A percentile compares a stretch with the other conserved stretches of the same genome.
Conservation (phyloP, 441 rosid species). For the Adansonia gregorii region DNA sequence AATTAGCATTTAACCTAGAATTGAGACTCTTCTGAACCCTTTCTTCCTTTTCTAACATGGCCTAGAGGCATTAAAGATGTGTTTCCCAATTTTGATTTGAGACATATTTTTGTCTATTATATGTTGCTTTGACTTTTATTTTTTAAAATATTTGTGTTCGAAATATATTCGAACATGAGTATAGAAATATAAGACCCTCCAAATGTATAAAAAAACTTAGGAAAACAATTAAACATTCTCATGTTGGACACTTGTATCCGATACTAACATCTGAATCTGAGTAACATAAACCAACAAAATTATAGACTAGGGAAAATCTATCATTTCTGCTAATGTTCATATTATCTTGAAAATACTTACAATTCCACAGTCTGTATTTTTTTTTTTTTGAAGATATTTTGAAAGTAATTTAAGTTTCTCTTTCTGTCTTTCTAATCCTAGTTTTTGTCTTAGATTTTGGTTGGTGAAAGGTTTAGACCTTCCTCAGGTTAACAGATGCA, state of each 20-base stretch:
- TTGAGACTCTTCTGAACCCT: background rate
- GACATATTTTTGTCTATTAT: too few species aligned
- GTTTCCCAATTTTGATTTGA: background rate
- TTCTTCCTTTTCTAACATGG: background rate
- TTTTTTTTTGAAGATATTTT: background rate
- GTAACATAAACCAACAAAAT: too few species aligned
- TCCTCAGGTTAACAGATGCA: background rate
- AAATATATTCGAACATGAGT: too few species aligned
- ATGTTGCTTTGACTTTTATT: too few species aligned
- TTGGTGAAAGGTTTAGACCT: slow-evolving; percentile 12
- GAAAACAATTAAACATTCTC: too few species aligned
- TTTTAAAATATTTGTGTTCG: too few species aligned
- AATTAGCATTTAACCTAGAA: background rate
- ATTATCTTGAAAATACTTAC: background rate
- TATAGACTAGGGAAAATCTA: too few species aligned
- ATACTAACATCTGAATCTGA: too few species aligned
- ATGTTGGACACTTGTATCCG: too few species aligned
- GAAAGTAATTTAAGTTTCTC: background rate
- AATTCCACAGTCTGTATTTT: background rate
- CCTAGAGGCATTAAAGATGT: background rate
- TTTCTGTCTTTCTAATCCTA: background rate
- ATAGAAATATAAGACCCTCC: too few species aligned
- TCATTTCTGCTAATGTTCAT: background rate
- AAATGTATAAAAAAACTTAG: too few species aligned
- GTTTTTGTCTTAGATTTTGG: slow-evolving; percentile 18